Evolutionary conservation across 495 filamentous ascomycete genomes (phyloP).

Genomic region (Aspergillus conjunctus): DNA sequence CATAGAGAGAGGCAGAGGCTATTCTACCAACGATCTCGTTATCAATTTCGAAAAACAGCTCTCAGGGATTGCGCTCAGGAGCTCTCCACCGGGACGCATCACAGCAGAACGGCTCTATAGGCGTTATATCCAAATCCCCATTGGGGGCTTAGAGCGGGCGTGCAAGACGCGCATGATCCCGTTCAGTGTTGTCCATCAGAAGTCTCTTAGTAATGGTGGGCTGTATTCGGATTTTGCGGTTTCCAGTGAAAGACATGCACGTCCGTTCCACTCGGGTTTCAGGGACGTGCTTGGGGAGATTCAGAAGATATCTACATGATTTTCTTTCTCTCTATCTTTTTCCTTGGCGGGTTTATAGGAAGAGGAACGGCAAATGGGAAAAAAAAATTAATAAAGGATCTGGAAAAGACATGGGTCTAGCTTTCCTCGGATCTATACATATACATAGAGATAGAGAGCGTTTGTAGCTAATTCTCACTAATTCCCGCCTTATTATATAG

Average conservation of each 20-base stretch:
- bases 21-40: background rate
- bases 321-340: too few species aligned
- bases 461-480: too few species aligned
- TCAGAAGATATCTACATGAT: background rate
- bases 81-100: background rate
- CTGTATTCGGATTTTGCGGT: background rate
- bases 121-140: background rate
- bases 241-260: background rate
- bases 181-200: background rate
- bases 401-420: too few species aligned
- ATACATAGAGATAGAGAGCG: too few species aligned
- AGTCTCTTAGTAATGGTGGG: background rate
- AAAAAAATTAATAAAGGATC: too few species aligned
- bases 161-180: background rate
- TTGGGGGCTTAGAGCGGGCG: background rate
- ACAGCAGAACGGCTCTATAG: background rate
- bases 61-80: background rate
- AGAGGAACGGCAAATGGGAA: too few species aligned
- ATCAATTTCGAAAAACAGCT: background rate
- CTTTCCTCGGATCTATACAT: too few species aligned
- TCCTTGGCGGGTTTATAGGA: too few species aligned
- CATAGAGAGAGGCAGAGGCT: background rate
- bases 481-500: too few species aligned
- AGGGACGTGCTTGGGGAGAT: background rate
- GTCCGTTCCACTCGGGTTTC: background rate